Conservation (phyloP, 1,284 basidiomycete genomes). For the Ceratobasidium sp. region DNA sequence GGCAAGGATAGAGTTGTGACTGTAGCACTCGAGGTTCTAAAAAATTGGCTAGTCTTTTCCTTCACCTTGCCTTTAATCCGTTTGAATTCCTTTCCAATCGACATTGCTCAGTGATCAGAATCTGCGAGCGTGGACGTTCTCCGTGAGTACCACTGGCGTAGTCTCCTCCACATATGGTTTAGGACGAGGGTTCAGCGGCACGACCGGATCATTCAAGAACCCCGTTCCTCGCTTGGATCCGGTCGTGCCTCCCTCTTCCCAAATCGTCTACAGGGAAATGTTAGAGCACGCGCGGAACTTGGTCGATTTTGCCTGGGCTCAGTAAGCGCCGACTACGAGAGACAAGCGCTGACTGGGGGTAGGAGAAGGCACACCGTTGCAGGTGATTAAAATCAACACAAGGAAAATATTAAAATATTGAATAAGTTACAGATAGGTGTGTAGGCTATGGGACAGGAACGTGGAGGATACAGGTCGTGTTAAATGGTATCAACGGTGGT, state of each 20-base stretch:
- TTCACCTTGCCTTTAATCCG: no score
- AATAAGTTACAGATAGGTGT: background rate
- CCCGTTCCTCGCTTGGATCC: conserved; percentile 20
- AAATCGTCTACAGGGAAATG: background rate
- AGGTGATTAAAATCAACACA: background rate
- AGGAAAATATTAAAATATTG: background rate
- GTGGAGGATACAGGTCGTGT: background rate
- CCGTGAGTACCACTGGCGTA: no score
- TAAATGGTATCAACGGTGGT: background rate
- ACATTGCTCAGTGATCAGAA: no score
- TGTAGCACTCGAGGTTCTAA: no score
- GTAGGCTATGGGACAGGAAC: background rate
- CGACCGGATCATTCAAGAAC: conserved; percentile 6
- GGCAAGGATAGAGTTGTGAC: no score
- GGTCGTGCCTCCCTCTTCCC: conserved; percentile 2
- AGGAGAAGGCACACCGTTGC: no score
- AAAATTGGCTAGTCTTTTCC: no score
- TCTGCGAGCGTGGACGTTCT: no score
- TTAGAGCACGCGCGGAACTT: background rate
- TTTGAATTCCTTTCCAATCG: no score
- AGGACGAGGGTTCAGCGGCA: background rate
- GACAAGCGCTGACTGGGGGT: background rate
- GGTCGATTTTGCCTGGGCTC: background rate
- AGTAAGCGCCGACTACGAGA: background rate
- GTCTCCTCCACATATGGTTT: conserved; percentile 18